Base-by-base conservation (phyloP, 805 yeast species). In the Schwanniomyces occidentalis region DNA sequence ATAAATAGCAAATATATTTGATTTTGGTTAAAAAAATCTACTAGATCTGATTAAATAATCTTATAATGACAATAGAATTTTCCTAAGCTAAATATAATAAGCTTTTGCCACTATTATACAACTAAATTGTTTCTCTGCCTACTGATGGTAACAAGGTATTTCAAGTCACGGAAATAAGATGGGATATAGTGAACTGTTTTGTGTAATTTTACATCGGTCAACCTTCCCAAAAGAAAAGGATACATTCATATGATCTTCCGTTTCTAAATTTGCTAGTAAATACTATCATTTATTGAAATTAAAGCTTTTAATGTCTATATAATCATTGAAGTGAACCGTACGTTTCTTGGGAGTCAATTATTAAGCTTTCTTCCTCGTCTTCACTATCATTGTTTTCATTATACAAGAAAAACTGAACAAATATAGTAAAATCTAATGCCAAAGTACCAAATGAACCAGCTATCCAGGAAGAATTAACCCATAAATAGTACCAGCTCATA, bases 401-500 rank as follows among this genome's bases (percentile, higher is more conserved):
- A 61, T 90, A 91, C 19, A 80, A 48, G 72, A 88, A 89, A 62
- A 90, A 90, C 63, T 90, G 98, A 25, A 77, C 57, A 49, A 91
- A 89, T 15, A 90, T 91, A 27, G 84, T 71, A 44, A 87, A 82
- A 61, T 91, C 99, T 63, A 90, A 71, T 3, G 73, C 65, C 44
- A 91, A 69, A 3, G 99, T 90, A 12, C 98, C 98, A 29, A 84
- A 69, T 18, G 95, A 81, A 1, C 99, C 99, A 4, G 89, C 79
- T 37, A 91, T 69, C 99, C 99, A 91, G 16, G 95, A 82, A 2
- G 91, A 78, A 58, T 93, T 95, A 32, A 93, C 81, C 45, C 85
- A 54, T 20, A 91, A 54, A 47, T 88, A 91, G 42, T 78, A 71
- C 51, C 71, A 68, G 35, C 87, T 81, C 30, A 81, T 67, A 45